Percentiles rank a stretch among this genome's conserved stretches.
Conservation (phyloP, 805 yeast species). For the Peterozyma toletana region DNA sequence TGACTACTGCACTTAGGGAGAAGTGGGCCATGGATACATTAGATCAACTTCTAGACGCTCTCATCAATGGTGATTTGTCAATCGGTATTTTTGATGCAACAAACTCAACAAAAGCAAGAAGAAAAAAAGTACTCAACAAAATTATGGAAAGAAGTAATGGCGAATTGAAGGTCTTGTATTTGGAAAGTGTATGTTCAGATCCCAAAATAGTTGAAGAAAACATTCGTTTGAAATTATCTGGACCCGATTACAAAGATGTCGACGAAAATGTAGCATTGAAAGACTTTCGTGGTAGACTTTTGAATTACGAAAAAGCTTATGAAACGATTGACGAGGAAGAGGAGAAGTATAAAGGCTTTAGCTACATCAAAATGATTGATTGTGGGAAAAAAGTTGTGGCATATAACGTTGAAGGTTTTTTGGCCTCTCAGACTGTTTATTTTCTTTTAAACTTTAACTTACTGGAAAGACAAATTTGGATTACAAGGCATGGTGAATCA, state of each 20-base stretch:
- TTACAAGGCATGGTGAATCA: constrained; percentile 92
- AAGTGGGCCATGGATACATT: constrained; percentile 96
- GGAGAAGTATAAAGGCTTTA: constrained; percentile 54
- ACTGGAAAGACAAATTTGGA: constrained; percentile 87
- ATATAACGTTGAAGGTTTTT: constrained; percentile 77
- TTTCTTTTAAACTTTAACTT: constrained; percentile 85
- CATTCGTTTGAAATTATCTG: constrained; percentile 76
- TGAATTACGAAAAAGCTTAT: constrained; percentile 82
- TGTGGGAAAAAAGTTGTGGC: constrained; percentile 94
- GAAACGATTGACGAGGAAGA: constrained; percentile 79
- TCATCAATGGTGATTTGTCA: constrained; percentile 74
- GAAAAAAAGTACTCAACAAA: constrained; percentile 48
- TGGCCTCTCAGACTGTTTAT: constrained; percentile 90
- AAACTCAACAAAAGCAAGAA: constrained; percentile 61
- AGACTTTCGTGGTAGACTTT: constrained; percentile 76
- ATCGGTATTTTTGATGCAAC: constrained; percentile 92
- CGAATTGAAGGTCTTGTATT: constrained; percentile 68
- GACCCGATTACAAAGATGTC: constrained; percentile 89
- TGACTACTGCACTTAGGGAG: constrained; percentile 64
- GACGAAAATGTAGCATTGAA: constrained; percentile 71
- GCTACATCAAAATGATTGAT: constrained; percentile 91
- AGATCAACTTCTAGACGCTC: constrained; percentile 74
- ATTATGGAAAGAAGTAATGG: constrained; percentile 51
- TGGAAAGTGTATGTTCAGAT: constrained; percentile 86
- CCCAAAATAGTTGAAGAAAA: constrained; percentile 73